These are phyloP conservation scores for Lonicera japonica DNA, from an alignment of 129 eudicot species.

Conservation along the genomic window DNA sequence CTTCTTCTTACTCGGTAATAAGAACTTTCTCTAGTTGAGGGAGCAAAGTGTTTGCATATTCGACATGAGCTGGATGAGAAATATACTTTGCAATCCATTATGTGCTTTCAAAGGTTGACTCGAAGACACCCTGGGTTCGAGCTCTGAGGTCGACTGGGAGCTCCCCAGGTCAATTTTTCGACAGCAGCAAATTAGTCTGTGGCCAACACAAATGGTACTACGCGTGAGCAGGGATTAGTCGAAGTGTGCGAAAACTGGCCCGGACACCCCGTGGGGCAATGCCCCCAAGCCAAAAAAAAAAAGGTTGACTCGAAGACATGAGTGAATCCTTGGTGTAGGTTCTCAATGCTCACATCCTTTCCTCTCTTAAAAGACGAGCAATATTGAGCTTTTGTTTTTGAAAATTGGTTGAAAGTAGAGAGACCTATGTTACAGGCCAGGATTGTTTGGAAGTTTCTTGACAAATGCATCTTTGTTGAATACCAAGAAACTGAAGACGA, in stretches of 20 bases:
- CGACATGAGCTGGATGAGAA: conserved; percentile 68
- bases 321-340: conserved; percentile 88
- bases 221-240: too few species aligned
- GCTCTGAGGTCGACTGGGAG: too few species aligned
- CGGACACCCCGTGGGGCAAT: too few species aligned
- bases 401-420: conserved; percentile 12
- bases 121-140: too few species aligned
- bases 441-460: too few species aligned
- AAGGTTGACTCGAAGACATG: too few species aligned
- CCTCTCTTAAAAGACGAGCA: conserved; percentile 53
- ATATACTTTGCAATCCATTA: conserved; percentile 70
- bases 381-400: conserved; percentile 1
- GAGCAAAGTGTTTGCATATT: conserved; percentile 45
- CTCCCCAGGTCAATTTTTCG: too few species aligned
- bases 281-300: too few species aligned
- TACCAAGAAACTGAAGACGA: background rate
- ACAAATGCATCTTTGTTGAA: background rate
- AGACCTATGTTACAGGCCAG: background rate
- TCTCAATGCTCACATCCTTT: conserved; percentile 77
- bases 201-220: too few species aligned
- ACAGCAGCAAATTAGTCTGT: too few species aligned
- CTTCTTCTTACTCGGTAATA: conserved; percentile 59
- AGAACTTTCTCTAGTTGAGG: conserved; percentile 62
- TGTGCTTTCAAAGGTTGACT: conserved; percentile 72
- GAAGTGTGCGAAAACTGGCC: too few species aligned